A percentile compares a stretch with the other conserved stretches of the same genome.
Evolutionary conservation across 345 rosid genomes (phyloP).

Genomic region (Geranium rotundifolium): DNA sequence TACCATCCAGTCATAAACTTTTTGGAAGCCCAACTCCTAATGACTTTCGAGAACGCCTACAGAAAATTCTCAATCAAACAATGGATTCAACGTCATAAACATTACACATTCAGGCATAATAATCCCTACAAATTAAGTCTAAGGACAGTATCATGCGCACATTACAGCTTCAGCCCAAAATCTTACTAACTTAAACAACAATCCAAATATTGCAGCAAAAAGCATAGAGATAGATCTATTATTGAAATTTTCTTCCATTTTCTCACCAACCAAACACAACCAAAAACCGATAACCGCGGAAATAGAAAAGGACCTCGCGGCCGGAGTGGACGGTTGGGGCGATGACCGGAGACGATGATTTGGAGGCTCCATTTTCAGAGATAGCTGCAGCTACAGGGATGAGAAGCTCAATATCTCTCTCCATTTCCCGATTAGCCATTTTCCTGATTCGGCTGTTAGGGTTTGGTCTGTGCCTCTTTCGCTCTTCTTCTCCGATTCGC

Average conservation of each 20-base stretch:
- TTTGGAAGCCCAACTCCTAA: conserved; percentile 48
- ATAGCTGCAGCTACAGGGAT: conserved; percentile 16
- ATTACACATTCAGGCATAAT: not conserved
- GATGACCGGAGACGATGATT: conserved; percentile 12
- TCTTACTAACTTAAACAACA: no score
- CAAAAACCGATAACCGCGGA: not conserved
- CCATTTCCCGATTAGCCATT: conserved; percentile 23
- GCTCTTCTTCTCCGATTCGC: not conserved
- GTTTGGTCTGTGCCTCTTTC: not conserved
- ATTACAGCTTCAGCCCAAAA: not conserved
- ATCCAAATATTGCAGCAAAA: not conserved
- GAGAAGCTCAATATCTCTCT: conserved; percentile 26
- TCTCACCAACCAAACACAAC: not conserved
- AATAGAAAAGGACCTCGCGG: conserved; percentile 13
- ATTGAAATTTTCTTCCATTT: not conserved
- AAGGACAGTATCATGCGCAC: not conserved
- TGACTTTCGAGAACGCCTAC: conserved; percentile 35
- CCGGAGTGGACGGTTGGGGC: conserved; percentile 16
- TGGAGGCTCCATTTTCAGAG: conserved; percentile 13
- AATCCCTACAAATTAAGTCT: not conserved
- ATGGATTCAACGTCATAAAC: not conserved
- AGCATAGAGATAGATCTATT: no score
- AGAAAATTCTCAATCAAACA: not conserved
- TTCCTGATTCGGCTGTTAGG: not conserved
- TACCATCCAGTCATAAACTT: conserved; percentile 60